Base-by-base conservation (phyloP, 305 asterid genomes). In the Solanum hybrid region DNA sequence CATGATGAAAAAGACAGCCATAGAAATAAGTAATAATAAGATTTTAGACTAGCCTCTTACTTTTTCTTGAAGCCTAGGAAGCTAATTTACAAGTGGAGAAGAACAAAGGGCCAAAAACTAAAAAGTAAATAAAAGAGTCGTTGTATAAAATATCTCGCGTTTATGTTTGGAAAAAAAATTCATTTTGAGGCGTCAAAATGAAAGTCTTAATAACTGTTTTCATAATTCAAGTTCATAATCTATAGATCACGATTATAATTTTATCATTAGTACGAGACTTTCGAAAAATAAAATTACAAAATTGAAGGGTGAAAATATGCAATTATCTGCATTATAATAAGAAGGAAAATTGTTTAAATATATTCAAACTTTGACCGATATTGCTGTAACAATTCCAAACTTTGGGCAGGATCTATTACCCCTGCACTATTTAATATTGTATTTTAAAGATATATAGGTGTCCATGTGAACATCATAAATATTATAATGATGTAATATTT, bases 1-100 rank as follows among this genome's bases (percentile, higher is more conserved):
- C 73, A 45, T 45, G 87, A 82, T 42, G 87, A 45, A 82, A 82
- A 82, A 45, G 87, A 45, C 40, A 17, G 5, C 87, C 87, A 45
- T 66, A 29, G 5, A 45, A 17, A 45, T 45, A 45, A 19, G 51
- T 5, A 42, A 17, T 45, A 81, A 45, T 80, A 80, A 14, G 27
- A 80, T 4, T 80, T 22, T 86, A 12, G 80, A 69, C 38, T 27
- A 77, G 42, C 15, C 45, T 19, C 1, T 77, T 77, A 34, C 80
- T 75, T 75, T 60, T 75, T 31, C n/a, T 71, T 15, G 40, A 75
- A 75, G 40, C 4, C 80, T 75, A 31, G 80, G 80, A 31, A 31
- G 80, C 80, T 31, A 19, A 75, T 75, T 75, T 32, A 73, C 37
- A 31, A 75, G 80, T 75, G 80, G 40, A 85, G 22, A n/a, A 24